Evolutionary conservation across 1,284 basidiomycete genomes (phyloP).

Genomic region (Ustilago esculenta): DNA sequence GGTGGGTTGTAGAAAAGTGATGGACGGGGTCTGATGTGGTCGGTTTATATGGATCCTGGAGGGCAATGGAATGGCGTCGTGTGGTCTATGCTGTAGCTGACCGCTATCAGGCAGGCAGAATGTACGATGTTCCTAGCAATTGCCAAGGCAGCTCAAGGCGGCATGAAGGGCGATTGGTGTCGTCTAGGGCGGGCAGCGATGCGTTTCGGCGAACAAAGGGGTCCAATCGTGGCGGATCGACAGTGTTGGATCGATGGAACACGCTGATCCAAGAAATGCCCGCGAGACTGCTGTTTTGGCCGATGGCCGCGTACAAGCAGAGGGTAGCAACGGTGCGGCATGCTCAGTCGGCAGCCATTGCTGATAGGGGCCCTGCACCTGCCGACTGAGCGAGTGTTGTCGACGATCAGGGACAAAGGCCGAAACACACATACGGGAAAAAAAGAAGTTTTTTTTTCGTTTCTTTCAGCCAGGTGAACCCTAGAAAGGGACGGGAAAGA

Average conservation of each 20-base stretch:
- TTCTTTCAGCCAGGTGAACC: conserved; percentile 10
- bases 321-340: conserved; percentile 10
- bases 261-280: conserved; percentile 37
- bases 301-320: conserved; percentile 19
- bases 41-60: conserved; percentile 28
- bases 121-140: conserved; percentile 28
- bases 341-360: conserved; percentile 8
- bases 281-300: conserved; percentile 34
- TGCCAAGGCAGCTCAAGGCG: conserved; percentile 13
- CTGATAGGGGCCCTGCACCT: not conserved
- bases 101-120: conserved; percentile 1
- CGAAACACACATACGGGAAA: too few species aligned
- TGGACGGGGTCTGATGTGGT: not conserved
- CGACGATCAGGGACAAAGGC: conserved; percentile 18
- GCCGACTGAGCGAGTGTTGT: conserved; percentile 15
- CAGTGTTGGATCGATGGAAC: conserved; percentile 26
- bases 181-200: not conserved
- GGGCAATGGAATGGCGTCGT: not conserved
- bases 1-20: conserved; percentile 4
- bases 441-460: too few species aligned
- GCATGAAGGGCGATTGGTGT: conserved; percentile 9
- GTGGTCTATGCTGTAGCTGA: conserved; percentile 19
- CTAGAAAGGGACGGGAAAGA: conserved; percentile 23
- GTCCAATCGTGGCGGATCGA: conserved; percentile 30
- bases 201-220: conserved; percentile 37